Evolutionary conservation across 371 early-diverging fungal genomes (phyloP).

Genomic region (Quaeritorhiza haematococci): DNA sequence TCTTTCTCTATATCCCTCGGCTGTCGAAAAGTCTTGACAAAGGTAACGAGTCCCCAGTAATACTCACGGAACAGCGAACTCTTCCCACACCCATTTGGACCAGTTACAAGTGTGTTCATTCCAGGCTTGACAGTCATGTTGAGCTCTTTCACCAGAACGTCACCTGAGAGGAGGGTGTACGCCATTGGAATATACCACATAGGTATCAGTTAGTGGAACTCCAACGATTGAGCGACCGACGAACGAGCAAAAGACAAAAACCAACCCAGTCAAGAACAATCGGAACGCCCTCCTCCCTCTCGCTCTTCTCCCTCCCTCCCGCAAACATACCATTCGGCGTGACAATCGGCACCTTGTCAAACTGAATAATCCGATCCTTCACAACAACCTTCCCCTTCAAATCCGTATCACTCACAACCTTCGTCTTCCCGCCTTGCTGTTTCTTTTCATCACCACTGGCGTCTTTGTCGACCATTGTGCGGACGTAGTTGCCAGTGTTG

Average conservation of each 20-base stretch:
- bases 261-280: no score
- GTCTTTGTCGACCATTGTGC: constrained; percentile 2
- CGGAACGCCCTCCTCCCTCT: no score
- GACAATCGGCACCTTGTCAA: constrained; percentile 37
- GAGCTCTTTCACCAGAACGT: constrained; percentile 34
- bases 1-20: no score
- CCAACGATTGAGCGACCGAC: no score
- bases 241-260: no score
- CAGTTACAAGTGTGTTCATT: constrained; percentile 57
- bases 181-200: no score
- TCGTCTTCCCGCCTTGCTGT: background rate
- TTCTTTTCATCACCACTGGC: background rate
- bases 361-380: constrained; percentile 11
- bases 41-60: no score
- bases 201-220: no score
- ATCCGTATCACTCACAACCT: background rate
- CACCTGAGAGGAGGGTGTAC: constrained; percentile 22
- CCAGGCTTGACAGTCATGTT: constrained; percentile 34
- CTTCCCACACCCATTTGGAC: constrained; percentile 82
- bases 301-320: no score
- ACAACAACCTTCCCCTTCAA: constrained; percentile 2
- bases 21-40: no score
- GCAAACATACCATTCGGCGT: constrained; percentile 42
- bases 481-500: constrained; percentile 7
- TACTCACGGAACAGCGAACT: constrained; percentile 79